Conservation (phyloP, 371 early-diverging fungal species). For the Mucor sp. region DNA sequence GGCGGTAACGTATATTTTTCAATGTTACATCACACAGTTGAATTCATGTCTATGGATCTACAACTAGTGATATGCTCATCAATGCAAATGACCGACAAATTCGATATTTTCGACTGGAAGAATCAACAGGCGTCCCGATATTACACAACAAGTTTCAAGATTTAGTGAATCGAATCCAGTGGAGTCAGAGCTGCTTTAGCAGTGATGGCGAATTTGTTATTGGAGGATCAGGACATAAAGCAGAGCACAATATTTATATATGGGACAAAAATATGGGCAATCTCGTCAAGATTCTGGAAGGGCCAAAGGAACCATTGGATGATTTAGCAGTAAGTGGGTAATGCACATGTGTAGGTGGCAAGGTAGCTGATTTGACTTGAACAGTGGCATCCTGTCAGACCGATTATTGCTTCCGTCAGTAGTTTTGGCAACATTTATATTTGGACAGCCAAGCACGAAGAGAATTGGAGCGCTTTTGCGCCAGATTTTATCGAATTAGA, state of each 20-base stretch:
- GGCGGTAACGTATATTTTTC: conserved; percentile 30
- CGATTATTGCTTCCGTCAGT: conserved; percentile 83
- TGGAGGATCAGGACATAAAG: conserved; percentile 79
- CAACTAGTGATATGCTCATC: conserved; percentile 65
- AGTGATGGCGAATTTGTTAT: conserved; percentile 86
- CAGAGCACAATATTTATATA: conserved; percentile 89
- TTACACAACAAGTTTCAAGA: conserved; percentile 83
- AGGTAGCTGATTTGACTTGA: background rate
- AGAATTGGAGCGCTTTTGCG: conserved; percentile 93
- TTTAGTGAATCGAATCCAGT: conserved; percentile 83
- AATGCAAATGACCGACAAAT: conserved; percentile 77
- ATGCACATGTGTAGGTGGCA: background rate
- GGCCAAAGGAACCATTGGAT: conserved; percentile 86
- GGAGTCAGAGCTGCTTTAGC: conserved; percentile 85
- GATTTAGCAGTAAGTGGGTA: conserved; percentile 71
- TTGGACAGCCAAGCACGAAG: conserved; percentile 84
- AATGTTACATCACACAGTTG: background rate
- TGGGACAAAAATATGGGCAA: conserved; percentile 87
- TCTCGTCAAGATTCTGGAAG: conserved; percentile 89
- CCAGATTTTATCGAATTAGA: conserved; percentile 91
- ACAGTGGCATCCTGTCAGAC: conserved; percentile 89
- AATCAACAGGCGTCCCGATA: conserved; percentile 48
- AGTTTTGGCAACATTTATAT: conserved; percentile 80
- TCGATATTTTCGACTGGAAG: conserved; percentile 58
- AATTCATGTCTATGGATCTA: background rate